A percentile compares a stretch with the other conserved stretches of the same genome.
Conservation (phyloP, 345 rosid species). For the Noccaea caerulescens region DNA sequence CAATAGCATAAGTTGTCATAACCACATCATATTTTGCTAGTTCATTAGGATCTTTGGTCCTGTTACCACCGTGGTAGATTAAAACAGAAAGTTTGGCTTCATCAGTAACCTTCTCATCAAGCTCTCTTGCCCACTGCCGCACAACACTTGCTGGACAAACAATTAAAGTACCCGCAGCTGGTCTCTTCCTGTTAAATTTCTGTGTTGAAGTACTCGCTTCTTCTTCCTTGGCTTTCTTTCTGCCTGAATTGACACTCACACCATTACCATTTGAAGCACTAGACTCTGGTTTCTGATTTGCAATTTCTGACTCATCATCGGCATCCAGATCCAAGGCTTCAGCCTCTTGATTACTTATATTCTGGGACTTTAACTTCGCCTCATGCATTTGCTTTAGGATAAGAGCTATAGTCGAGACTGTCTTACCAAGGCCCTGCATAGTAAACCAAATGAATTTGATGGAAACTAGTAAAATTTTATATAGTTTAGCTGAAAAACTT, state of each 20-base stretch:
- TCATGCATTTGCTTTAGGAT: slow-evolving; percentile 71
- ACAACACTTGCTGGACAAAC: slow-evolving; percentile 97
- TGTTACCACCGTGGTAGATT: slow-evolving; percentile 85
- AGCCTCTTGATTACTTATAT: slow-evolving; percentile 51
- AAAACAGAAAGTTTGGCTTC: slow-evolving; percentile 70
- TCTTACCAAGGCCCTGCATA: slow-evolving; percentile 95
- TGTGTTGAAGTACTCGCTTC: slow-evolving; percentile 61
- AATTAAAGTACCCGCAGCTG: slow-evolving; percentile 88
- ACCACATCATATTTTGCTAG: slow-evolving; percentile 91
- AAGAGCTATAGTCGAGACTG: slow-evolving; percentile 93
- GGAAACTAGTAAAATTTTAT: neutral
- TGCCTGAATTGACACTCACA: slow-evolving; percentile 42
- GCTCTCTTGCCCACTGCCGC: slow-evolving; percentile 94
- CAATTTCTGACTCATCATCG: slow-evolving; percentile 56
- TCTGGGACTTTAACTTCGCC: slow-evolving; percentile 62
- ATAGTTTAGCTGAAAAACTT: slow-evolving; percentile 12
- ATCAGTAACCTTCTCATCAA: slow-evolving; percentile 81
- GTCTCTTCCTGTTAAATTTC: slow-evolving; percentile 56
- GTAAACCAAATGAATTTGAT: slow-evolving; percentile 32
- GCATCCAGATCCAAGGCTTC: slow-evolving; percentile 89
- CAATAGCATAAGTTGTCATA: slow-evolving; percentile 87
- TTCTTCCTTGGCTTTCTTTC: slow-evolving; percentile 51
- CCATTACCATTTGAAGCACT: slow-evolving; percentile 44
- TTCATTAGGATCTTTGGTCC: slow-evolving; percentile 86
- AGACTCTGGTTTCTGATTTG: slow-evolving; percentile 31